Evolutionary conservation across 2,329 filamentous ascomycete species (phyloP), one percentile per base, ranked within the genome.

Genomic region (Talaromyces sp.): DNA sequence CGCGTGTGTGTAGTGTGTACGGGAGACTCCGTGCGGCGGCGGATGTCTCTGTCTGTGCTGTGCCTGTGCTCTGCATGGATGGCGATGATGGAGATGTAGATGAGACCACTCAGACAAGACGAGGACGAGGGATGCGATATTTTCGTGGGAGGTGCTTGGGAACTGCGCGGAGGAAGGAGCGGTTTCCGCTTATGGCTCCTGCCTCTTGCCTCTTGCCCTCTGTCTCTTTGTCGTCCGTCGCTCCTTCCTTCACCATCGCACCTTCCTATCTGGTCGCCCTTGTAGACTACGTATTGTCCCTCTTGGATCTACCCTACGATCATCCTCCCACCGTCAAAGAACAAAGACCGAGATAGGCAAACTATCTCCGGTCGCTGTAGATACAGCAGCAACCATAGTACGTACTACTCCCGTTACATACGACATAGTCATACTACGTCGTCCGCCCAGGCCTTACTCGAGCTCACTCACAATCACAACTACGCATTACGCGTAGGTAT

Each of bases 11-110:
- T 19, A 36, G 29, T 36, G 51, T 56, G 51, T 19, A 36, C 53
- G 53, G 53, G 53, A 56, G 53, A 36, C 53, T 34, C 59, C 59
- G 59, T 61, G 40, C 36, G 36, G 38, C 56, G 36, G 22, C 34
- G 54, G 17, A 40, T 49, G 58, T 31, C 56, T 49, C 29, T 61
- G 59, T 40, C 59, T 53, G 38, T 45, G n/a, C 58, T 27, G 11
- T 36, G 34, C 34, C 34, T 36, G 11, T 36, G 34, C 34, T 36
- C 15, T 43, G 29, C 15, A 22, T 6, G 22, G 34, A 31, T 8
- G 5, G n/a, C 1, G 13, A 27, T 2, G 29, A 36, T 36, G 53
- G 31, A 36, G 31, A 58, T 36, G 53, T 11, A 31, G 25, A 53
- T 1, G 5, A n/a, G n/a, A n/a, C n/a, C n/a, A n/a, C n/a, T n/a